Conservation (phyloP, 768 basidiomycete genomes). For the Boletus sp. region DNA sequence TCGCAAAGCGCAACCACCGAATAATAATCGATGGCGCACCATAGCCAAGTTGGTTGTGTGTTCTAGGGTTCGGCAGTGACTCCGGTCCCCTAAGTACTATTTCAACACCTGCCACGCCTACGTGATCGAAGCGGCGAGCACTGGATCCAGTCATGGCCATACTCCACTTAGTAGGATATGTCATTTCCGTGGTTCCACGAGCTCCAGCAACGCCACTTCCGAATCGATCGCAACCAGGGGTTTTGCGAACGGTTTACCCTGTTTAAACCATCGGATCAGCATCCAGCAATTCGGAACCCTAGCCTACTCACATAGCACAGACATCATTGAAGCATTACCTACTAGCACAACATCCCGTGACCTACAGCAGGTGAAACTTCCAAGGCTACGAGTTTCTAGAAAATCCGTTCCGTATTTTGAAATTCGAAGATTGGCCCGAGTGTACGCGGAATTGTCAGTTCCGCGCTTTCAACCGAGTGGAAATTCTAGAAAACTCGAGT, state of each 20-base stretch:
- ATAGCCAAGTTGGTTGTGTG: too few relatives aligned
- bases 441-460: not conserved
- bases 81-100: too few relatives aligned
- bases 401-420: not conserved
- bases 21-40: too few relatives aligned
- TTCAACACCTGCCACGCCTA: too few relatives aligned
- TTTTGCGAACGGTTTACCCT: not conserved
- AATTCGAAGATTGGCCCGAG: not conserved
- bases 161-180: not conserved
- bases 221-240: not conserved
- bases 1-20: too few relatives aligned
- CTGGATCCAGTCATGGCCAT: not conserved
- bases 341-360: not conserved
- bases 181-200: not conserved
- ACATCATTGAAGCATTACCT: not conserved
- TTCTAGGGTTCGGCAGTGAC: too few relatives aligned
- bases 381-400: not conserved
- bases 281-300: not conserved
- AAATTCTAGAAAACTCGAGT: constrained; percentile 1
- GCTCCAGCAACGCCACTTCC: not conserved
- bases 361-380: not conserved
- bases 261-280: not conserved
- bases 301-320: not conserved
- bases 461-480: not conserved
- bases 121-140: not conserved